A percentile compares a stretch with the other conserved stretches of the same genome.
phyloP scores from a whole-genome alignment of 2,329 filamentous ascomycete species.

The Ampelomyces quisqualis region DNA sequence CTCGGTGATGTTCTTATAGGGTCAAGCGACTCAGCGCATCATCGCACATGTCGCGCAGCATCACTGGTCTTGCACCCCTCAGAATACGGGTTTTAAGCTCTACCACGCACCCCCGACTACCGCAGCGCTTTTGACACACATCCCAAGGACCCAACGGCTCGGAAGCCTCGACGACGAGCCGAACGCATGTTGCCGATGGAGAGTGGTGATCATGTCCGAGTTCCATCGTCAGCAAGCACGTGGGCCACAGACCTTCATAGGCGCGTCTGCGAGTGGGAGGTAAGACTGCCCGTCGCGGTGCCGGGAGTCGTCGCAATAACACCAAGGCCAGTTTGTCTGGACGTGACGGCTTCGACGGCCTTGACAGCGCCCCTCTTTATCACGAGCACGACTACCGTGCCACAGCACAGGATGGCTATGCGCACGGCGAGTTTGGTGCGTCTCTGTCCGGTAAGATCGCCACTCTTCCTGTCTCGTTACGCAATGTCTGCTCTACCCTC shows the following conservation, averaged over 20 bases:
- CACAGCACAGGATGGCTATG: constrained; percentile 18
- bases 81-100: constrained; percentile 16
- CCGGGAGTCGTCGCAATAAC: neutral
- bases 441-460: constrained; percentile 27
- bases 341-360: constrained; percentile 38
- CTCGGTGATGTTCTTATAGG: constrained; percentile 32
- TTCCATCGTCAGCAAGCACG: constrained; percentile 33
- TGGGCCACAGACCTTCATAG: constrained; percentile 43
- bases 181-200: constrained; percentile 37
- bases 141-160: constrained; percentile 13
- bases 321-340: constrained; percentile 37
- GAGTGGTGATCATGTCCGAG: constrained; percentile 39
- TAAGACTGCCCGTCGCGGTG: neutral
- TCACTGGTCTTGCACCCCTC: constrained; percentile 22
- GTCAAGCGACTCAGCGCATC: constrained; percentile 25
- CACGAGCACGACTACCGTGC: constrained; percentile 24
- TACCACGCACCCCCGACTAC: constrained; percentile 18
- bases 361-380: constrained; percentile 32
- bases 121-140: constrained; percentile 9
- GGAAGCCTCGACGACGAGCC: constrained; percentile 11
- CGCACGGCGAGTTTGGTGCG: constrained; percentile 16
- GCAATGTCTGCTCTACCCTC: neutral
- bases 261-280: constrained; percentile 39
- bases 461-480: constrained; percentile 4
- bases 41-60: constrained; percentile 25